These are phyloP conservation scores for Asterionellopsis glacialis DNA, from an alignment of 108 stramenopile species.

Conservation along the genomic window DNA sequence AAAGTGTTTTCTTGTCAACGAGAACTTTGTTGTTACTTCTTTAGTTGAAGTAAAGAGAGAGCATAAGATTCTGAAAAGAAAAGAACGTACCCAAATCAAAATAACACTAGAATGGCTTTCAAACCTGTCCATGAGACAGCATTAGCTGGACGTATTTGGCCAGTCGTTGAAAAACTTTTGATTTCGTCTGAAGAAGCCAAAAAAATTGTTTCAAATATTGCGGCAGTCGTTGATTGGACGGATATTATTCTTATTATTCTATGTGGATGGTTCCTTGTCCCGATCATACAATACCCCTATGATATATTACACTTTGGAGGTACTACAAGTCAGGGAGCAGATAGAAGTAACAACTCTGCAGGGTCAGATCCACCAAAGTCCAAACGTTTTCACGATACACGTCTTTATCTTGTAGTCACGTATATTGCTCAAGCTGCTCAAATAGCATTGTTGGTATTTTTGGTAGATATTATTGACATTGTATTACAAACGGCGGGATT, in stretches of 20 bases:
- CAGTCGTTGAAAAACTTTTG: background rate
- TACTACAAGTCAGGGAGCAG: background rate
- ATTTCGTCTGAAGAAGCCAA: background rate
- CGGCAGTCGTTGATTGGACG: background rate
- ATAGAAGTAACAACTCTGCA: no score
- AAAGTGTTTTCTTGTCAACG: no score
- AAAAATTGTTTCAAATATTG: background rate
- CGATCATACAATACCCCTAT: slow-evolving; percentile 4
- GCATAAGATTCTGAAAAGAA: no score
- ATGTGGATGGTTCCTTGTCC: slow-evolving; percentile 3
- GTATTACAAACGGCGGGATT: slow-evolving; percentile 24
- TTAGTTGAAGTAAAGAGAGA: no score
- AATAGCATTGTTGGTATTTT: slow-evolving; percentile 28
- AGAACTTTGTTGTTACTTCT: no score
- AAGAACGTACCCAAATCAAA: no score
- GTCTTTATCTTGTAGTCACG: background rate
- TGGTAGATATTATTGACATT: slow-evolving; percentile 29
- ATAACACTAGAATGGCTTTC: no score
- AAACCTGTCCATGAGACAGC: background rate
- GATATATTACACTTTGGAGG: no score
- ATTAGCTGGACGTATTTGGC: slow-evolving; percentile 4
- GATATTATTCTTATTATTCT: slow-evolving; percentile 10
- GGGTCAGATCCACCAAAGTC: no score
- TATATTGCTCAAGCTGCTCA: slow-evolving; percentile 5
- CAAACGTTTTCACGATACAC: no score